A percentile compares a stretch with the other conserved stretches of the same genome.
phyloP scores from a whole-genome alignment of 2,329 filamentous ascomycete genomes.

The Stagonosporopsis cucurbitacearum region DNA sequence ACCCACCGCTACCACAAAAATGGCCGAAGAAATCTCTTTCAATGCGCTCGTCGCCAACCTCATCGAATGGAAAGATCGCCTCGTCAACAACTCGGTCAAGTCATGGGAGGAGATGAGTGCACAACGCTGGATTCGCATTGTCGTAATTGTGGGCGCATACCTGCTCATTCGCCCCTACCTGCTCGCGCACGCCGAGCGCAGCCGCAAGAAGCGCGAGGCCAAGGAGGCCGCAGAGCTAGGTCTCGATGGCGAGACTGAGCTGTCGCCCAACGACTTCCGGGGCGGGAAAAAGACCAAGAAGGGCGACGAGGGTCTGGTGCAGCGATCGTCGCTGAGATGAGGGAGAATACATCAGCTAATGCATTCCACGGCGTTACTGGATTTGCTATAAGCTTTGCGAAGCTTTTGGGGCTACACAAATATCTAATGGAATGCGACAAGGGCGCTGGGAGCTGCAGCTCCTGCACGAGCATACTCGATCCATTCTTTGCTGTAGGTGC shows the following conservation, averaged over 20 bases:
- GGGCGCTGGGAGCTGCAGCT: slow-evolving; percentile 8
- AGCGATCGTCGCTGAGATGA: slow-evolving; percentile 63
- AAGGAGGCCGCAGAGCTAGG: slow-evolving; percentile 53
- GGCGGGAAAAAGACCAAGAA: slow-evolving; percentile 44
- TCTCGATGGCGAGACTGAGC: slow-evolving; percentile 36
- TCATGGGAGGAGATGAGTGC: slow-evolving; percentile 54
- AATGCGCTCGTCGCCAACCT: slow-evolving; percentile 31
- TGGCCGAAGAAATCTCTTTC: slow-evolving; percentile 25
- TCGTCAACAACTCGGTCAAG: slow-evolving; percentile 50
- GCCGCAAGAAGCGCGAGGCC: slow-evolving; percentile 69
- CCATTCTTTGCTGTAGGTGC: slow-evolving; percentile 4
- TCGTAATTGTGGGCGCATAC: slow-evolving; percentile 76
- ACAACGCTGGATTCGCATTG: slow-evolving; percentile 67
- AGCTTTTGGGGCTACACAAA: slow-evolving; percentile 26
- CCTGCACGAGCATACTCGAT: slow-evolving; percentile 11
- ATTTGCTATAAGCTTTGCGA: slow-evolving; percentile 27
- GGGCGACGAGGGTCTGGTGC: slow-evolving; percentile 72
- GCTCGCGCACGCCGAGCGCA: slow-evolving; percentile 68
- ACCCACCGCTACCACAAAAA: slow-evolving; percentile 9
- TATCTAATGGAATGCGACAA: slow-evolving; percentile 24
- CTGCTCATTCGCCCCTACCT: slow-evolving; percentile 73
- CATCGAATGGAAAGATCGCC: slow-evolving; percentile 45
- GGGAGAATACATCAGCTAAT: slow-evolving; percentile 6
- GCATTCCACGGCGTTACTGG: slow-evolving; percentile 23
- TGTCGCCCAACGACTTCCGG: slow-evolving; percentile 44